These are phyloP conservation scores for Backusella morwellensis DNA, from an alignment of 192 early-diverging fungal species.

Conservation along the genomic window DNA sequence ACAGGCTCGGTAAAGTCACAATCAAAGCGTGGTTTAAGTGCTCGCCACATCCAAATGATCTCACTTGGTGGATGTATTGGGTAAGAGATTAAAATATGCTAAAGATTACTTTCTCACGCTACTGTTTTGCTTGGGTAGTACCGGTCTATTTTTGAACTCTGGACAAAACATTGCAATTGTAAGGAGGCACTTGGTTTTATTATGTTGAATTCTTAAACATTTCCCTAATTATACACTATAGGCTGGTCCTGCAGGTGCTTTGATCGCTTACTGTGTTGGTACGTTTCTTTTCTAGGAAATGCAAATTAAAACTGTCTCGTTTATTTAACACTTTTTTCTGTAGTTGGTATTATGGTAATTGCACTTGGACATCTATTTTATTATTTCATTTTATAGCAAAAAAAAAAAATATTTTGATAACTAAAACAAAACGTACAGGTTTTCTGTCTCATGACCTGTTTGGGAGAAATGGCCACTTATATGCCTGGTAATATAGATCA, in stretches of 20 bases:
- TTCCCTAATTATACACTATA: conserved; percentile 11
- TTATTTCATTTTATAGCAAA: not conserved
- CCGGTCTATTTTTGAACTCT: conserved; percentile 69
- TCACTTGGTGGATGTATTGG: conserved; percentile 34
- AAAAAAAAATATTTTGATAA: not conserved
- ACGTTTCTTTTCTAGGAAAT: not conserved
- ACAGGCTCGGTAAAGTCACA: not conserved
- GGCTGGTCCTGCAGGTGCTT: conserved; percentile 75
- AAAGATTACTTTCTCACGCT: not conserved
- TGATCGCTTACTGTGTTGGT: conserved; percentile 58
- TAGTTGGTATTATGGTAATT: conserved; percentile 58
- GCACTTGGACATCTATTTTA: not conserved
- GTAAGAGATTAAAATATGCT: not conserved
- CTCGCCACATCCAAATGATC: conserved; percentile 36
- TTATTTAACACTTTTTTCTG: not conserved
- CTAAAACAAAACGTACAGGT: not conserved
- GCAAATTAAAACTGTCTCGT: no score
- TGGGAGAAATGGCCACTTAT: conserved; percentile 82
- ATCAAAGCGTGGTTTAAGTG: conserved; percentile 18
- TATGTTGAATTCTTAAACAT: not conserved
- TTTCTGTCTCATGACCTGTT: conserved; percentile 63
- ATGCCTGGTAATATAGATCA: conserved; percentile 53
- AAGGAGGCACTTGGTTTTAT: not conserved
- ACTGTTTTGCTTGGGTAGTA: conserved; percentile 32
- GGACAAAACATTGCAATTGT: conserved; percentile 58